Base-by-base conservation (phyloP, 371 early-diverging fungal genomes). In the Syncephalastrum racemosum region DNA sequence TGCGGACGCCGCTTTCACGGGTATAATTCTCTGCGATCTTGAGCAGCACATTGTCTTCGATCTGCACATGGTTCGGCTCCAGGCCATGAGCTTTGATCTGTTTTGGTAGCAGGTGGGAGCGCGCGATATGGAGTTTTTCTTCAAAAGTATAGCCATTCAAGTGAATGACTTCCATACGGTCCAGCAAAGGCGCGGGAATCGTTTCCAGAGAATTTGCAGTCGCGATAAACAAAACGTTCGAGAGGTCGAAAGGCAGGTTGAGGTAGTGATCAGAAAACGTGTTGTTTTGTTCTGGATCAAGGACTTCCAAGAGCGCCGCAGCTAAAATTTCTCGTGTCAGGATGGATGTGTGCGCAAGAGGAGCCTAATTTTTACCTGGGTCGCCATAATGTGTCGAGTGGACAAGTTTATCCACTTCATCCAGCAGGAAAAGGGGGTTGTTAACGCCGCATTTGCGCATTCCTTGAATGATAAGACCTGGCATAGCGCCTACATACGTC, bases 401-500 rank as follows among this genome's bases (percentile, higher is more conserved):
- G 0, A 82, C 86, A 4, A 92, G 74, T 69, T 93, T 94, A 67
- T 93, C 95, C 48, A 94, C 89, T 60, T 94, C 95, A 62, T 94
- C 94, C 40, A 83, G 74, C 27, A 93, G 60, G 59, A 93, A 76
- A 2, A 92, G 85, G 0, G 93, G 95, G 63, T 93, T 89, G 54
- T 82, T 87, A 19, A 86, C 87, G 27, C 87, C 89, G 46, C 78
- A 77, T 54, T 82, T 77, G 10, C 81, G 67, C 48, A 93, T 57
- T 0, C 85, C 91, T 58, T 91, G 90, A 10, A 91, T 77, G 49
- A 94, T 84, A 3, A 89, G 53, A 20, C 95, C 95, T 2, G 95
- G 95, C 77, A 93, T 75, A 20, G 92, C 85, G 13, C 93, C 93
- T 50, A 94, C 83, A 71, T 94, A 94, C 3, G 95, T 92, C 19